Base-by-base conservation (phyloP, 306 rosid genomes). In the Cucurbita moschata region DNA sequence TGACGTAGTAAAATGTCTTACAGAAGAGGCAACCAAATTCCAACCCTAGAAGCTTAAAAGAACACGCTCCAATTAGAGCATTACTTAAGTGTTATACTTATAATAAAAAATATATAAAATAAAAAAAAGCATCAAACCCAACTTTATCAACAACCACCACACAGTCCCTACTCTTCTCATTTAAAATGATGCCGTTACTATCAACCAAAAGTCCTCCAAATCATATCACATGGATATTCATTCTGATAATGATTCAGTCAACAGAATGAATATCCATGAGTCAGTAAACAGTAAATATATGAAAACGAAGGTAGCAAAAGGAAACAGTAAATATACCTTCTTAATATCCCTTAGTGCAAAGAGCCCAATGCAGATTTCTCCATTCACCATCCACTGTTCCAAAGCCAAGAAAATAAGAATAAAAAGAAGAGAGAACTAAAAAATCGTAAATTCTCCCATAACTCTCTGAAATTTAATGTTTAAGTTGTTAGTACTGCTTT, bases 301-400 rank as follows among this genome's bases (percentile, higher is more conserved):
- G 53, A 43, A 42, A 11, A 19, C 13, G 38, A 66, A 65, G 54
- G 54, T 5, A 44, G 16, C 21, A 70, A 26, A 69, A 8, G 47
- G 16, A 71, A 79, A 69, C 73, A 60, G 14, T 52, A 76, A 71
- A 77, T 60, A 65, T 83, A 95, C 99, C 99, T 95, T 85, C 90
- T 89, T 89, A 77, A 95, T 89, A 83, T 88, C 84, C 83, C 89
- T 91, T 82, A 87, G 52, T 26, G 99, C 93, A 85, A 95, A 95
- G 65, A 95, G 86, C 79, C 99, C 99, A 79, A 95, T 89, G 79
- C 99, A 95, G 81, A 95, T 90, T 82, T 95, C 99, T 79, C 99
- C 99, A 81, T 91, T 95, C 84, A 95, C 99, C 92, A 95, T 87
- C 99, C 99, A 95, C 99, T 95, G 93, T 67, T 78, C 73, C 83